Percentiles rank a stretch among this genome's conserved stretches.
These are phyloP conservation scores for Didymella lethalis DNA, from an alignment of 2,329 filamentous ascomycete genomes.

Conservation along the genomic window DNA sequence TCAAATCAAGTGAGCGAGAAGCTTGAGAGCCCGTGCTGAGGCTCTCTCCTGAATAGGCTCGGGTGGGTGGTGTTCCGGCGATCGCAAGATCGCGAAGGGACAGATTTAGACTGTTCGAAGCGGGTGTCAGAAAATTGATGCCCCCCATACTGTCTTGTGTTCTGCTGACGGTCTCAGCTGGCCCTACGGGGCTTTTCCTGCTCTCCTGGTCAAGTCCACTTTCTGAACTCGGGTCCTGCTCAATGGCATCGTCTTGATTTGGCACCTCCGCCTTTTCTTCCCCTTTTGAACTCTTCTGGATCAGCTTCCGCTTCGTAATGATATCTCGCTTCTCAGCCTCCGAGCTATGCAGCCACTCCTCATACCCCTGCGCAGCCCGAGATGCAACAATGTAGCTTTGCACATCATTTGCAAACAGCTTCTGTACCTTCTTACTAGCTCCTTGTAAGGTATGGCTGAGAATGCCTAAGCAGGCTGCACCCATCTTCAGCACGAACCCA, in stretches of 20 bases:
- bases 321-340: slow-evolving; percentile 27
- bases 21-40: neutral
- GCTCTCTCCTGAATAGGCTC: neutral
- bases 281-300: slow-evolving; percentile 24
- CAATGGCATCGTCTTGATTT: neutral
- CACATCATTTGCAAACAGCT: slow-evolving; percentile 2
- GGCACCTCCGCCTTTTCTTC: neutral
- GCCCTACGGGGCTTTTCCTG: neutral
- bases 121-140: neutral
- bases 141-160: neutral
- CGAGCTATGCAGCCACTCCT: slow-evolving; percentile 30
- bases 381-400: slow-evolving; percentile 27
- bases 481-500: slow-evolving; percentile 36
- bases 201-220: neutral
- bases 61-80: neutral
- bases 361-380: slow-evolving; percentile 28
- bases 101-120: neutral
- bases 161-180: neutral
- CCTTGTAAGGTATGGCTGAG: slow-evolving; percentile 29
- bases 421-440: slow-evolving; percentile 28
- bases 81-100: neutral
- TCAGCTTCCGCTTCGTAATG: slow-evolving; percentile 25
- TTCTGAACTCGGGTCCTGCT: neutral
- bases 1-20: slow-evolving; percentile 13
- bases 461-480: slow-evolving; percentile 28